These are phyloP conservation scores for Limtongozyma cylindracea DNA, from an alignment of 805 yeast species.

Conservation along the genomic window DNA sequence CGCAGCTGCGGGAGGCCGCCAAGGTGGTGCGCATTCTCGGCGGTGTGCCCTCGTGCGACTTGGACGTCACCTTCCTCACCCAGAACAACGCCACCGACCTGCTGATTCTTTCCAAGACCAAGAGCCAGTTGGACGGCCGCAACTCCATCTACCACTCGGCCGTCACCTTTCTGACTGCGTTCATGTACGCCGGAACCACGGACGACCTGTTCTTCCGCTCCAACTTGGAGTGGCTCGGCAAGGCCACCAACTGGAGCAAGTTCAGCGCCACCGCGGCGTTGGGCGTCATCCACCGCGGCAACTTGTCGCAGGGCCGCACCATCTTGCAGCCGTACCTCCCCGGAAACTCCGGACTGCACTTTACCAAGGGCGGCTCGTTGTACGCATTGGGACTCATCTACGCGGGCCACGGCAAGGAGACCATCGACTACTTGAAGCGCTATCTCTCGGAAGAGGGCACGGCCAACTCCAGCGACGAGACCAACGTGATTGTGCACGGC, in stretches of 20 bases:
- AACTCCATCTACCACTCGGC: constrained; percentile 90
- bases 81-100: constrained; percentile 76
- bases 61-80: constrained; percentile 66
- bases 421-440: constrained; percentile 50
- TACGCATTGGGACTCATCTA: constrained; percentile 83
- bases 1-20: constrained; percentile 13
- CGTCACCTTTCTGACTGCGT: constrained; percentile 82
- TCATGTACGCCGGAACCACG: constrained; percentile 89
- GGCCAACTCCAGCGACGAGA: constrained; percentile 38
- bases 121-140: constrained; percentile 66
- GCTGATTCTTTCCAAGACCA: constrained; percentile 58
- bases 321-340: constrained; percentile 83
- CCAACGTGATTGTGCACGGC: constrained; percentile 79
- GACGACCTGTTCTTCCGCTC: constrained; percentile 79
- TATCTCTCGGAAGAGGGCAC: constrained; percentile 43
- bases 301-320: constrained; percentile 70
- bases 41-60: constrained; percentile 88
- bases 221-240: constrained; percentile 86
- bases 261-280: constrained; percentile 94
- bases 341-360: constrained; percentile 38
- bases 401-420: constrained; percentile 90
- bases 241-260: constrained; percentile 97
- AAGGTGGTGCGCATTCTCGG: constrained; percentile 41
- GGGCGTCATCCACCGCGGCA: constrained; percentile 93
- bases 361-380: constrained; percentile 87